Base-by-base conservation (phyloP, 2,329 filamentous ascomycete species). In the Monosporascus cannonballus region DNA sequence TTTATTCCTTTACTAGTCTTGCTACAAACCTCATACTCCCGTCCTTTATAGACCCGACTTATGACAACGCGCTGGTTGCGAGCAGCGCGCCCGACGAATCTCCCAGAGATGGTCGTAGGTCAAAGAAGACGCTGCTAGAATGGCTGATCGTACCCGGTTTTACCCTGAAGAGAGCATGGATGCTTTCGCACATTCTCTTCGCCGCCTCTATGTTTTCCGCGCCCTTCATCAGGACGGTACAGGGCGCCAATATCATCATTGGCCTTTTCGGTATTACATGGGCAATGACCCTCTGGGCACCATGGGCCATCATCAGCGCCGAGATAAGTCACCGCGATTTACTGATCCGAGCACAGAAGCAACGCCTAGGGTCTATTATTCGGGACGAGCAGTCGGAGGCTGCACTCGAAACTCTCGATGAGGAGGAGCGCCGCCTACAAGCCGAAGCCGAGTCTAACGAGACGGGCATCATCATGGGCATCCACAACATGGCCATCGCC, bases 401-500 rank as follows among this genome's bases (percentile, higher is more conserved):
- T 18, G 56, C 59, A 9, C 52, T 65, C 30, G 61, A 64, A 17
- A 47, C 64, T 11, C 56, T 70, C 27, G 58, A 65, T 4, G 58
- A 68, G 25, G 61, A 61, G 9, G 69, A 70, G 7, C 69, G 51
- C n/a, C 51, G 49, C 2, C 39, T 60, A 17, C 73, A 80, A 47
- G 77, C 78, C n/a, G 77, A 79, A 3, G 77, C 82, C 25, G 78
- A 82, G 39, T 76, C 82, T 2, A 88, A 92, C 63, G 87, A 94
- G 66, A 90, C 91, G 4, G 91, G 93, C 42, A 88, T 96, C 41
- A 90, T 97, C 45, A 79, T 97, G 2, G 93, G 93, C 8, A 91
- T 97, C 51, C 93, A 97, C 75, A 97, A 97, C 69, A 93, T 97
- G 73, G 87, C 92, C 17, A 89, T 97, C 60, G 90, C 92, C 1